phyloP scores from a whole-genome alignment of 352 stramenopile genomes.

The Pythium sp. region DNA sequence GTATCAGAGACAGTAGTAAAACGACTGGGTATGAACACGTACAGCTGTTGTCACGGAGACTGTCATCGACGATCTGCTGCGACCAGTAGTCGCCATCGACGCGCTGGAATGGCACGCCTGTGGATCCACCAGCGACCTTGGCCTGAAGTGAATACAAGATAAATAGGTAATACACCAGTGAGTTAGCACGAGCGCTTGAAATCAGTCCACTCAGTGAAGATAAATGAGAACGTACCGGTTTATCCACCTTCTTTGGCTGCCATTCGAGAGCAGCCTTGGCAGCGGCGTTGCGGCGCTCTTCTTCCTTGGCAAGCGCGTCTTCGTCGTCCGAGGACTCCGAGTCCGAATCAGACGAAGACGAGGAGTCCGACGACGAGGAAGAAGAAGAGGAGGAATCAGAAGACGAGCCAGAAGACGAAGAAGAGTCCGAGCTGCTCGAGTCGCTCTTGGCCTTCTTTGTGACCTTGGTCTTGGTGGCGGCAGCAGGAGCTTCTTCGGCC shows the following conservation, averaged over 20 bases:
- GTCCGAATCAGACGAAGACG: constrained; percentile 34
- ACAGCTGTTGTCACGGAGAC: constrained; percentile 98
- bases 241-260: constrained; percentile 89
- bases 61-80: constrained; percentile 87
- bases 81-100: constrained; percentile 97
- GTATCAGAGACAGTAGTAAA: background rate
- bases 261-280: constrained; percentile 88
- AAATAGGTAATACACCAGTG: background rate
- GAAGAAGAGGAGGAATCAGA: constrained; percentile 52
- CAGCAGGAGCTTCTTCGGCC: constrained; percentile 25
- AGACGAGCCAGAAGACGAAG: constrained; percentile 46
- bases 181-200: background rate
- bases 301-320: constrained; percentile 72
- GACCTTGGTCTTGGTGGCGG: constrained; percentile 19
- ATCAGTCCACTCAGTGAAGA: background rate
- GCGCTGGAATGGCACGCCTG: constrained; percentile 95
- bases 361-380: constrained; percentile 24
- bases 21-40: constrained; percentile 14
- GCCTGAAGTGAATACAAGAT: constrained; percentile 13
- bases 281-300: constrained; percentile 64
- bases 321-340: constrained; percentile 40
- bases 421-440: constrained; percentile 46
- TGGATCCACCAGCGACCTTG: constrained; percentile 60
- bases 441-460: constrained; percentile 39
- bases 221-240: constrained; percentile 24